Evolutionary conservation across 148 eudicot genomes (phyloP).

Genomic region (Diospyros lotus): DNA sequence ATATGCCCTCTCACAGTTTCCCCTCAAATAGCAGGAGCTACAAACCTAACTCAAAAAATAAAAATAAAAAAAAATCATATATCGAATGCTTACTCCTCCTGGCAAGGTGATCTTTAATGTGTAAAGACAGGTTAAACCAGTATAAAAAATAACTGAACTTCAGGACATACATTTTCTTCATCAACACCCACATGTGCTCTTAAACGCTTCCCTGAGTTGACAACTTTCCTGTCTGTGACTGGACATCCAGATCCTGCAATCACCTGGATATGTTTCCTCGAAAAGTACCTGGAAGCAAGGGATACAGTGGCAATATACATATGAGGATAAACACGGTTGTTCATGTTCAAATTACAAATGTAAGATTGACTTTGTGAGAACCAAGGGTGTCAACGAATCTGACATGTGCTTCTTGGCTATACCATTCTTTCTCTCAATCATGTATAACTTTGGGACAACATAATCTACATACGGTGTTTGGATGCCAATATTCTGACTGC

Average conservation of each 20-base stretch:
- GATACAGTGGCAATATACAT: background rate
- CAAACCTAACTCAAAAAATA: slow-evolving; percentile 34
- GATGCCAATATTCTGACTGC: no score
- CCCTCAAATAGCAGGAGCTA: slow-evolving; percentile 59
- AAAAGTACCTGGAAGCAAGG: slow-evolving; percentile 33
- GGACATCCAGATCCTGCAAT: slow-evolving; percentile 59
- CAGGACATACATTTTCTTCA: slow-evolving; percentile 54
- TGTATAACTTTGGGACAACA: no score
- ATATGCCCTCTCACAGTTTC: slow-evolving; percentile 57
- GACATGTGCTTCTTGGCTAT: no score
- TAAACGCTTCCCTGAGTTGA: slow-evolving; percentile 64
- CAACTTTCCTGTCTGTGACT: slow-evolving; percentile 57
- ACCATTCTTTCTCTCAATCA: no score
- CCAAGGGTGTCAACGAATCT: no score
- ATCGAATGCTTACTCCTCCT: background rate
- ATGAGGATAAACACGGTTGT: background rate
- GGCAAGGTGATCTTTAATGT: background rate
- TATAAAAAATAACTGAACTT: background rate
- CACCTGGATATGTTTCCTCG: slow-evolving; percentile 41
- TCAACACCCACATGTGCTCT: slow-evolving; percentile 45
- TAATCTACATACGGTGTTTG: no score
- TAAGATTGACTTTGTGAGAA: no score
- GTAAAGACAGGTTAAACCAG: background rate
- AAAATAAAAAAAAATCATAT: background rate
- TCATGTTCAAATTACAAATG: background rate